Evolutionary conservation across 129 eudicot genomes (phyloP).

Genomic region (Flaveria bidentis): DNA sequence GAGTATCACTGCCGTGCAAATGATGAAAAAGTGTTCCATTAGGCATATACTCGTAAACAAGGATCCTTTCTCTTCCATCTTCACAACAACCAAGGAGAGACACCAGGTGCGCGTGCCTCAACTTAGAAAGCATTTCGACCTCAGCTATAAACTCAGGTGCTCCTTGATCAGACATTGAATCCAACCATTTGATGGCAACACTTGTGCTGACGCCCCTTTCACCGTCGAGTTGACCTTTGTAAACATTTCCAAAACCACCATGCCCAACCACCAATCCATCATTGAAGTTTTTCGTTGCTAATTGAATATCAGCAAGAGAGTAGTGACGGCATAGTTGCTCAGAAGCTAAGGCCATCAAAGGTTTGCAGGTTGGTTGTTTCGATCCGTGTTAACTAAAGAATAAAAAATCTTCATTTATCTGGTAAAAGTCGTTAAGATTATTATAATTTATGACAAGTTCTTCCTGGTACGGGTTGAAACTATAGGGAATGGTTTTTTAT

Average conservation of each 20-base stretch:
- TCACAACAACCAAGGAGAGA: constrained; percentile 13
- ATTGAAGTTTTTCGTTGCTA: constrained; percentile 21
- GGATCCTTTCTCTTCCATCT: constrained; percentile 5
- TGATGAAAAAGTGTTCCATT: constrained; percentile 1
- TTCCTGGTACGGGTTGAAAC: too few relatives aligned
- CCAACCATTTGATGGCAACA: constrained; percentile 30
- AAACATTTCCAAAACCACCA: constrained; percentile 31
- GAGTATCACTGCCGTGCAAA: background rate
- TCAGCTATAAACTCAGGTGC: constrained; percentile 16
- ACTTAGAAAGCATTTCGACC: constrained; percentile 2
- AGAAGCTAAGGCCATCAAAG: background rate
- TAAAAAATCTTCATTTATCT: too few relatives aligned
- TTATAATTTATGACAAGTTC: too few relatives aligned
- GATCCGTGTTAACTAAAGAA: too few relatives aligned
- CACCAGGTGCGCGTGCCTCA: background rate
- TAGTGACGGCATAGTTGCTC: constrained; percentile 24
- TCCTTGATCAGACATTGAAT: constrained; percentile 23
- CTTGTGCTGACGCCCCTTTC: background rate
- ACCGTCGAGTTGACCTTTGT: background rate
- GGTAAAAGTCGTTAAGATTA: too few relatives aligned
- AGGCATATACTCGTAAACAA: constrained; percentile 7
- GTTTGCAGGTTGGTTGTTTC: too few relatives aligned
- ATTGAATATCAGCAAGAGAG: constrained; percentile 21
- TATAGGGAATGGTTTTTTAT: background rate
- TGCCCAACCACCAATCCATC: constrained; percentile 15